A percentile compares a stretch with the other conserved stretches of the same genome.
Conservation (phyloP, 768 basidiomycete genomes). For the Gloeostereum incarnatum region DNA sequence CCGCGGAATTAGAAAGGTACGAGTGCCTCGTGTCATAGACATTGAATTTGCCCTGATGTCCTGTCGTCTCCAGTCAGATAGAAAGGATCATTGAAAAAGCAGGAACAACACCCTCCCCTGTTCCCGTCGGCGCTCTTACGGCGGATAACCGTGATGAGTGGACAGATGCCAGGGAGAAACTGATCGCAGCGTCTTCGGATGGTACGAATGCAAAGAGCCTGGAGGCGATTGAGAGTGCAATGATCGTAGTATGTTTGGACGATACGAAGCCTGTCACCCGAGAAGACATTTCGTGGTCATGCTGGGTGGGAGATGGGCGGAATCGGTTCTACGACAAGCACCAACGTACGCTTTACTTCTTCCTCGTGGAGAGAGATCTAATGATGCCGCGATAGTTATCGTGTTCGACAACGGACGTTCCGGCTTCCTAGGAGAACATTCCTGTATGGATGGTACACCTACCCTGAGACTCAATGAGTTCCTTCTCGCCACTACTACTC, state of each 20-base stretch:
- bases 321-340: slow-evolving; percentile 98
- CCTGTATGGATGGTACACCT: slow-evolving; percentile 91
- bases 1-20: slow-evolving; percentile 76
- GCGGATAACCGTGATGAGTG: slow-evolving; percentile 86
- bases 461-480: slow-evolving; percentile 96
- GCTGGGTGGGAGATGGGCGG: slow-evolving; percentile 85
- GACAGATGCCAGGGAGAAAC: slow-evolving; percentile 61
- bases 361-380: too few species aligned
- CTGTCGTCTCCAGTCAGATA: slow-evolving; percentile 39
- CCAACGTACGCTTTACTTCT: slow-evolving; percentile 63
- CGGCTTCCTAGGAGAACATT: slow-evolving; percentile 86
- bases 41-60: slow-evolving; percentile 1
- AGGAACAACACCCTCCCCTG: slow-evolving; percentile 28
- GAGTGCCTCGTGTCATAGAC: slow-evolving; percentile 9
- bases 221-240: slow-evolving; percentile 80
- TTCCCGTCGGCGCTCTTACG: slow-evolving; percentile 75
- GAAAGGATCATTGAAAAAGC: slow-evolving; percentile 58
- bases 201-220: slow-evolving; percentile 55
- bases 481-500: slow-evolving; percentile 65
- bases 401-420: slow-evolving; percentile 94
- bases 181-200: slow-evolving; percentile 51
- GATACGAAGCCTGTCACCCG: slow-evolving; percentile 73
- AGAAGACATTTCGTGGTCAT: slow-evolving; percentile 71
- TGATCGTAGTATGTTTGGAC: slow-evolving; percentile 82
- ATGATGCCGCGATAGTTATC: too few species aligned